Conservation (phyloP, 352 stramenopile genomes). For the Phytophthora citrophthora region DNA sequence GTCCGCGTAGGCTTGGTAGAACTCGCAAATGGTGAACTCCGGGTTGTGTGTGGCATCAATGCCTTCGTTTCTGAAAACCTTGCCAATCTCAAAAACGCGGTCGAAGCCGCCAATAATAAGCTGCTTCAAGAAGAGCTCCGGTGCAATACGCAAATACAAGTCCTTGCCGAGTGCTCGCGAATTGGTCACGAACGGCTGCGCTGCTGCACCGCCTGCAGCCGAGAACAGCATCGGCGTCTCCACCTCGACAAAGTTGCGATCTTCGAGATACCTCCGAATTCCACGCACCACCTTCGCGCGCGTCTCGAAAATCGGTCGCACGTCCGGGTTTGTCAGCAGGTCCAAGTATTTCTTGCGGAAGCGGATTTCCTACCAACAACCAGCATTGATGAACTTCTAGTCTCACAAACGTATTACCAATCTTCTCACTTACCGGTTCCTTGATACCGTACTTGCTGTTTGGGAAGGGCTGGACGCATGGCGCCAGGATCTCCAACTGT, state of each 20-base stretch:
- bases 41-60: conserved; percentile 99
- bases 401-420: neutral
- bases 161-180: conserved; percentile 97
- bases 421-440: conserved; percentile 54
- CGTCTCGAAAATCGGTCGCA: conserved; percentile 94
- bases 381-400: conserved; percentile 9
- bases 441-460: conserved; percentile 96
- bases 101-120: conserved; percentile 96
- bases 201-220: conserved; percentile 96
- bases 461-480: conserved; percentile 91
- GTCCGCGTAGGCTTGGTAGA: conserved; percentile 99
- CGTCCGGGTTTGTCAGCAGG: conserved; percentile 95
- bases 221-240: conserved; percentile 99
- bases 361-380: conserved; percentile 93
- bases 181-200: conserved; percentile 98
- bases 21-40: conserved; percentile 99
- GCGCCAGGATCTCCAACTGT: conserved; percentile 93
- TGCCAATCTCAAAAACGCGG: conserved; percentile 98
- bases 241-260: conserved; percentile 81
- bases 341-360: conserved; percentile 99
- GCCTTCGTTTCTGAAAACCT: conserved; percentile 98
- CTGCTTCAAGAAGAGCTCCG: conserved; percentile 99
- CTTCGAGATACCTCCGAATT: conserved; percentile 74
- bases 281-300: conserved; percentile 84
- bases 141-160: conserved; percentile 96